A percentile compares a stretch with the other conserved stretches of the same genome.
Evolutionary conservation across 257 asterid genomes (phyloP).

Genomic region (Asclepias syriaca): DNA sequence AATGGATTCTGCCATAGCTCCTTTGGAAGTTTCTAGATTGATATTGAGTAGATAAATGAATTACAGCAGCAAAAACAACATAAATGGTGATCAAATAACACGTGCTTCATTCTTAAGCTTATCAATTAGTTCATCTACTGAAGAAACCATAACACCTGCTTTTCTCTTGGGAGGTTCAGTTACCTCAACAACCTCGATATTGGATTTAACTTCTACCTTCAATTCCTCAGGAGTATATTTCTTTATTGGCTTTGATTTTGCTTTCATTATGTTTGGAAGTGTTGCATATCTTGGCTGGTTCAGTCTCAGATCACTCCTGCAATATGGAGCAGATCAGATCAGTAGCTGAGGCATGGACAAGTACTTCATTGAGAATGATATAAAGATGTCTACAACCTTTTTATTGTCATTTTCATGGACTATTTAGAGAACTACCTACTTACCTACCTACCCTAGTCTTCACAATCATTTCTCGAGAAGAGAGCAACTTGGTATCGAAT

Average conservation of each 20-base stretch:
- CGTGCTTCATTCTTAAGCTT: slow-evolving; percentile 79
- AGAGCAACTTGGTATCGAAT: not conserved
- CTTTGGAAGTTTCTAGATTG: not conserved
- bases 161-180: slow-evolving; percentile 90
- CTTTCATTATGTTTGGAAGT: slow-evolving; percentile 97
- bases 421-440: not conserved
- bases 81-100: slow-evolving; percentile 30
- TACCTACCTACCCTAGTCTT: not conserved
- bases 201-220: slow-evolving; percentile 65
- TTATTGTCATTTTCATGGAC: not conserved
- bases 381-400: not conserved
- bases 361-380: not conserved
- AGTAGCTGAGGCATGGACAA: not conserved
- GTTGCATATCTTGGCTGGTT: slow-evolving; percentile 95
- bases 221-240: slow-evolving; percentile 64
- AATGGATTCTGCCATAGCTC: not conserved
- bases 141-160: slow-evolving; percentile 72
- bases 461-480: not conserved
- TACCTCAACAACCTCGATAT: slow-evolving; percentile 69
- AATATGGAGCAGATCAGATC: not conserved
- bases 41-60: not conserved
- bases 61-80: not conserved
- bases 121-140: slow-evolving; percentile 89
- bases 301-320: slow-evolving; percentile 88
- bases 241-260: slow-evolving; percentile 77